Conservation (phyloP, 1,284 basidiomycete genomes). For the Peniophora sp. region DNA sequence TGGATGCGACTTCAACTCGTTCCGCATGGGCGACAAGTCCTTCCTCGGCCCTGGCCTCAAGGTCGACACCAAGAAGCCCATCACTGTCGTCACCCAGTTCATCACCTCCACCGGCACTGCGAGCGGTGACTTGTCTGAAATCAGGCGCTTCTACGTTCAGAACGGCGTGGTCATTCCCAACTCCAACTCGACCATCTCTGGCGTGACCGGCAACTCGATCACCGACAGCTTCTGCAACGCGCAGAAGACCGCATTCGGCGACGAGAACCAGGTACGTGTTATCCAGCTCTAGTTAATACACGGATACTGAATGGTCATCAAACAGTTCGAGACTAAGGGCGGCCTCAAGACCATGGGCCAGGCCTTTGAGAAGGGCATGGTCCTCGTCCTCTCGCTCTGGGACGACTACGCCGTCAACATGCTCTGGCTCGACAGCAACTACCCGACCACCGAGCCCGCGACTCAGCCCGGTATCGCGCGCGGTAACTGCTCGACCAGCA, state of each 20-base stretch:
- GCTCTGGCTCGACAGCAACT: conserved; percentile 55
- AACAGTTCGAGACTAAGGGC: conserved; percentile 42
- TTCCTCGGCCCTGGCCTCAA: conserved; percentile 39
- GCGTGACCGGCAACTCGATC: conserved; percentile 30
- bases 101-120: conserved; percentile 36
- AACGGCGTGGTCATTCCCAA: conserved; percentile 43
- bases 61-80: conserved; percentile 36
- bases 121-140: conserved; percentile 37
- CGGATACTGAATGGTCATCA: conserved; percentile 45
- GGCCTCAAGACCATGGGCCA: background rate
- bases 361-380: conserved; percentile 10
- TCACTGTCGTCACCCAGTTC: conserved; percentile 45
- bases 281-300: conserved; percentile 32
- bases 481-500: conserved; percentile 42
- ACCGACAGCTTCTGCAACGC: conserved; percentile 29
- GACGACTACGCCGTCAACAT: conserved; percentile 31
- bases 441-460: conserved; percentile 34
- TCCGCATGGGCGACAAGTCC: conserved; percentile 37
- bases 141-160: conserved; percentile 47
- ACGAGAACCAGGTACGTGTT: conserved; percentile 29
- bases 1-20: conserved; percentile 52
- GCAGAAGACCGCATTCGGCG: conserved; percentile 29
- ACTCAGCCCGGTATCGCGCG: conserved; percentile 40
- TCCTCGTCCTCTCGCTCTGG: conserved; percentile 6
- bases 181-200: conserved; percentile 35